Evolutionary conservation across 768 basidiomycete species (phyloP), one percentile per base, ranked within the genome.

Genomic region (Auricularia sp.): DNA sequence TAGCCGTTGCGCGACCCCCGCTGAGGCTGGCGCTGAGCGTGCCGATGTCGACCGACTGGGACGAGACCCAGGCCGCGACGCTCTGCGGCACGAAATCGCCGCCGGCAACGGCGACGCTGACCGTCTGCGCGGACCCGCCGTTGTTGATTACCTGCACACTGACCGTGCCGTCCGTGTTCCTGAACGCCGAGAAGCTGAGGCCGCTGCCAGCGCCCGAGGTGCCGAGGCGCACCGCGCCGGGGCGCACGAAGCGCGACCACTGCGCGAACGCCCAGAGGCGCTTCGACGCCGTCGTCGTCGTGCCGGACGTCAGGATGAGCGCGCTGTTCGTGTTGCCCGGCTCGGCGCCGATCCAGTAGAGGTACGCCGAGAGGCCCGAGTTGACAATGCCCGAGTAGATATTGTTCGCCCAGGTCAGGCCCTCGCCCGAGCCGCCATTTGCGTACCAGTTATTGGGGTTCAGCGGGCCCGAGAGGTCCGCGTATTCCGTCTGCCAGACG

Each of bases 211-310:
- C 44, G 16, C 62, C 63, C 16, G 62, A 33, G 10, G 65, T 64
- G 11, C 29, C n/a, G 1, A 66, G 54, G 5, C 65, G 62, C 14
- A 58, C 54, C 21, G 65, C 65, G n/a, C 65, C 65, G 35, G 65
- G 65, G 11, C 63, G 54, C 36, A 66, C 62, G 63, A 43, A 66
- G 23, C 65, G 54, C 33, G 59, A 64, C 62, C 63, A 66, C 43
- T 36, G 23, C n/a, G 65, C 65, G 34, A 66, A 63, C 12, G 65
- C 65, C 65, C 65, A 66, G 4, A 64, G 62, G 11, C 65, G 62
- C n/a, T 58, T 61, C 11, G 63, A 64, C 10, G 63, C 53, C 18
- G 53, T 43, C 16, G 47, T 33, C n/a, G 39, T 59, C n/a, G 54
- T 61, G 16, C 62, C 62, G n/a, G 35, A 39, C 33, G 43, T 63